Base-by-base conservation (phyloP, 2,329 filamentous ascomycete species). In the Zymoseptoria tritici region DNA sequence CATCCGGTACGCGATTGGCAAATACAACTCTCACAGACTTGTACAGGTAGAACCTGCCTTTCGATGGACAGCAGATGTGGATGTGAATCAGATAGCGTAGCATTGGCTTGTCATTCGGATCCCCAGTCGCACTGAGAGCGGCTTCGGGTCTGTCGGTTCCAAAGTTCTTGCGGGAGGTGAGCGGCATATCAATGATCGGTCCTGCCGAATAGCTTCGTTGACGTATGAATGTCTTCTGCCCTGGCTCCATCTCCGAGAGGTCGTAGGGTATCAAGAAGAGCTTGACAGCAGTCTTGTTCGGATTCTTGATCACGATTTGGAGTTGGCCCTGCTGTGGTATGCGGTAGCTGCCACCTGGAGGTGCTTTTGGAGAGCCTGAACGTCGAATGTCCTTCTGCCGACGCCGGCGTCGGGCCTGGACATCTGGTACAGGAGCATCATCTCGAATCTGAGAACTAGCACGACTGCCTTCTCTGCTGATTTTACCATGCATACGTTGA, bases 201-300 rank as follows among this genome's bases (percentile, higher is more conserved):
- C 91, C 91, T 9, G 89, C 85, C 0, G 91, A 96, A 74, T 96
- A 97, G 73, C 89, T 94, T 61, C 94, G 87, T 75, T 99, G 94
- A 29, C 94, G 85, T 62, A 99, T 88, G 68, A 97, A 97, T 0
- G 94, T 99, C 75, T 97, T 97, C 16, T 91, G 95, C 0, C 91
- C 91, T 0, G 91, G 84, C 62, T 94, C 88, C 93, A 99, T 99
- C 56, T 91, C 93, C 0, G 85, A 82, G 1, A 99, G 79, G 71
- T 97, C 91, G 68, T 97, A 99, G 0, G 93, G 94, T 2, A 99
- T 85, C 22, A 97, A 81, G 67, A 97, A 97, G 0, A 99, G 80
- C 74, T 99, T 97, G 57, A 97, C 93, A 1, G 94, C 94, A 3
- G 94, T 97, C 72, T 97, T 97, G 77, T 97, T 96, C 16, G 92